These are phyloP conservation scores for Alternaria consortialis DNA, from an alignment of 2,329 filamentous ascomycete species.

Conservation along the genomic window DNA sequence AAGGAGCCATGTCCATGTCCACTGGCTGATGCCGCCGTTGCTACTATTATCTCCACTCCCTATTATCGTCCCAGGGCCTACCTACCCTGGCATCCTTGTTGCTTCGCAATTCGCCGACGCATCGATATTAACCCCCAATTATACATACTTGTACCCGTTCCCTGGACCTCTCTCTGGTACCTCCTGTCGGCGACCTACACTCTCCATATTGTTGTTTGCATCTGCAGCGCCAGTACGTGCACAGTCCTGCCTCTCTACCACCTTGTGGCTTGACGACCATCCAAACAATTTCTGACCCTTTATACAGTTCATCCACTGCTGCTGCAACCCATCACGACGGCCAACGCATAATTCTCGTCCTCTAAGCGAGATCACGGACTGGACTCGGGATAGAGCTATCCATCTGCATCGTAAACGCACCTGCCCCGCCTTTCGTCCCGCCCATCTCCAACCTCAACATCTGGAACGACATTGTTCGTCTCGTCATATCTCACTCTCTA, in stretches of 20 bases:
- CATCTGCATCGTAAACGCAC: constrained; percentile 15
- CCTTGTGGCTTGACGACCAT: constrained; percentile 10
- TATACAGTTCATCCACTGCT: constrained; percentile 10
- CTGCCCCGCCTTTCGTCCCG: constrained; percentile 21
- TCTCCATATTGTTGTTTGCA: constrained; percentile 23
- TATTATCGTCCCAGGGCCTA: constrained; percentile 38
- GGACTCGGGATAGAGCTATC: constrained; percentile 10
- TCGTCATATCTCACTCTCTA: background rate
- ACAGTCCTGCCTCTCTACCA: constrained; percentile 15
- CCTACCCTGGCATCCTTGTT: constrained; percentile 34
- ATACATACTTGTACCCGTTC: constrained; percentile 26
- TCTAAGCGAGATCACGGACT: constrained; percentile 14
- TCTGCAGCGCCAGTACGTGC: constrained; percentile 26
- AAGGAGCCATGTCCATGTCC: constrained; percentile 38
- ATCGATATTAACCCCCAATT: constrained; percentile 32
- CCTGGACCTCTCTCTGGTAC: constrained; percentile 31
- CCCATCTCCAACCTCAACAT: constrained; percentile 11
- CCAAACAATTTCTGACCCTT: constrained; percentile 11
- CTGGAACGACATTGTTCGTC: background rate
- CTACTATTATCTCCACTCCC: constrained; percentile 33
- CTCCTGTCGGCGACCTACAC: constrained; percentile 23
- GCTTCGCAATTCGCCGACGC: constrained; percentile 39
- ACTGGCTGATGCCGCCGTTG: constrained; percentile 40
- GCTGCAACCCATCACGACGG: constrained; percentile 11
- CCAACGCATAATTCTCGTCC: constrained; percentile 8